phyloP scores from a whole-genome alignment of 345 rosid species.

The Citrus trifoliata region DNA sequence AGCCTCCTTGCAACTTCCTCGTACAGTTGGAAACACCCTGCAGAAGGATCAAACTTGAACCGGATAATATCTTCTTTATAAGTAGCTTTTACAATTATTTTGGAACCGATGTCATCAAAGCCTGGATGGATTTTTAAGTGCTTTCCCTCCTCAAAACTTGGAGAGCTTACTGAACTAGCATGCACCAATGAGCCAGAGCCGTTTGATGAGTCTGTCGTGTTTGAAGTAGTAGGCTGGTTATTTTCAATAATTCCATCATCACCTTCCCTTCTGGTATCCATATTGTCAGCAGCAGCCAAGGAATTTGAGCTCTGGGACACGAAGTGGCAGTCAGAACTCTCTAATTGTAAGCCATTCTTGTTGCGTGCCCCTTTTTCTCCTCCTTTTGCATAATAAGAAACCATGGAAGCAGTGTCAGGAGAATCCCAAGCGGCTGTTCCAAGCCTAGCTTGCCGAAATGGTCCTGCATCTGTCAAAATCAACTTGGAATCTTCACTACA shows the following conservation, averaged over 20 bases:
- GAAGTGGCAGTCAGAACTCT: constrained; percentile 26
- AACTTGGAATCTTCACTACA: constrained; percentile 32
- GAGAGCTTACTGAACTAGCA: constrained; percentile 54
- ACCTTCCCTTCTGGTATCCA: constrained; percentile 36
- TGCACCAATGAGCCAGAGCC: constrained; percentile 52
- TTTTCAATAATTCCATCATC: constrained; percentile 40
- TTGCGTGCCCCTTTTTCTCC: constrained; percentile 12
- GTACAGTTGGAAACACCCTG: constrained; percentile 64
- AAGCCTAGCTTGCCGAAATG: constrained; percentile 17
- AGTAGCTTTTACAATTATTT: constrained; percentile 70
- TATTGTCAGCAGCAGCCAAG: constrained; percentile 37
- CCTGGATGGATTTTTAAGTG: constrained; percentile 29
- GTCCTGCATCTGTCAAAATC: constrained; percentile 23
- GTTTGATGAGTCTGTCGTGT: constrained; percentile 68
- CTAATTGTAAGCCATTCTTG: constrained; percentile 27
- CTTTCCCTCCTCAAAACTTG: constrained; percentile 45
- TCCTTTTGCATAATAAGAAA: constrained; percentile 19
- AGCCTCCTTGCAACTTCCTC: constrained; percentile 77
- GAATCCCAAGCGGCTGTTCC: constrained; percentile 32
- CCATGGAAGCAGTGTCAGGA: constrained; percentile 25
- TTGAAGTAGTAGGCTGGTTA: constrained; percentile 45
- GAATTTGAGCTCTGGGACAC: constrained; percentile 36
- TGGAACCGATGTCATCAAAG: constrained; percentile 36
- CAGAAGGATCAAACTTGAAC: constrained; percentile 68
- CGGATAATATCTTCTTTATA: constrained; percentile 69